Evolutionary conservation across 805 yeast genomes (phyloP).

Genomic region (Schizosaccharomyces lindneri): DNA sequence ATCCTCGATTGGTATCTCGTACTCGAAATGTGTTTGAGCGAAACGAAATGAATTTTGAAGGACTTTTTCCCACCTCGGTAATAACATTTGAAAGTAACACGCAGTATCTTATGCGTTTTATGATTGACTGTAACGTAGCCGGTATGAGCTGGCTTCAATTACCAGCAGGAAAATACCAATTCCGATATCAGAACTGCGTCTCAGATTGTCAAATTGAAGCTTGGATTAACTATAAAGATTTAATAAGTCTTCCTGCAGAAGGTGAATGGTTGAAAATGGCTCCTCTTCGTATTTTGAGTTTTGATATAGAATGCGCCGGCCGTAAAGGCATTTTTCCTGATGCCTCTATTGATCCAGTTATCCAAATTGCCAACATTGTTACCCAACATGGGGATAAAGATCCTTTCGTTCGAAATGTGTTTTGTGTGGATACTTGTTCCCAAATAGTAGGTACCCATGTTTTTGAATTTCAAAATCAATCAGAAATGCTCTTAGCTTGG

Average conservation of each 20-base stretch:
- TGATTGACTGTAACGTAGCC: constrained; percentile 45
- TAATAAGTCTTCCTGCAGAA: constrained; percentile 64
- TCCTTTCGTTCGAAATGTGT: constrained; percentile 85
- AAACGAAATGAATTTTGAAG: constrained; percentile 42
- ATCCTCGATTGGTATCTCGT: constrained; percentile 40
- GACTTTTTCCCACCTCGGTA: constrained; percentile 16
- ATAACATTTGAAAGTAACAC: constrained; percentile 67
- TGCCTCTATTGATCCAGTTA: constrained; percentile 75
- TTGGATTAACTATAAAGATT: constrained; percentile 35
- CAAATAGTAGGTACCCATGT: constrained; percentile 87
- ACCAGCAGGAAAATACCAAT: constrained; percentile 43
- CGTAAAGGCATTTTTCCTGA: constrained; percentile 93
- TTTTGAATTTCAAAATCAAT: constrained; percentile 47
- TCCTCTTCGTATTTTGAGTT: constrained; percentile 75
- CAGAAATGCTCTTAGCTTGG: constrained; percentile 70
- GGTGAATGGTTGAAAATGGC: constrained; percentile 88
- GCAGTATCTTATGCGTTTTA: constrained; percentile 58
- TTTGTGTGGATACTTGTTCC: constrained; percentile 74
- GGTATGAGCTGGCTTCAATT: constrained; percentile 93
- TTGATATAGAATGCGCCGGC: constrained; percentile 97
- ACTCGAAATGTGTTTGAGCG: constrained; percentile 63
- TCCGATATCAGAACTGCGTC: constrained; percentile 21
- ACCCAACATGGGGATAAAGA: constrained; percentile 40
- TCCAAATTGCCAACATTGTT: constrained; percentile 86
- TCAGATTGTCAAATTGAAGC: constrained; percentile 79